Evolutionary conservation across 2,329 filamentous ascomycete genomes (phyloP).

Genomic region (Claviceps fusiformis): DNA sequence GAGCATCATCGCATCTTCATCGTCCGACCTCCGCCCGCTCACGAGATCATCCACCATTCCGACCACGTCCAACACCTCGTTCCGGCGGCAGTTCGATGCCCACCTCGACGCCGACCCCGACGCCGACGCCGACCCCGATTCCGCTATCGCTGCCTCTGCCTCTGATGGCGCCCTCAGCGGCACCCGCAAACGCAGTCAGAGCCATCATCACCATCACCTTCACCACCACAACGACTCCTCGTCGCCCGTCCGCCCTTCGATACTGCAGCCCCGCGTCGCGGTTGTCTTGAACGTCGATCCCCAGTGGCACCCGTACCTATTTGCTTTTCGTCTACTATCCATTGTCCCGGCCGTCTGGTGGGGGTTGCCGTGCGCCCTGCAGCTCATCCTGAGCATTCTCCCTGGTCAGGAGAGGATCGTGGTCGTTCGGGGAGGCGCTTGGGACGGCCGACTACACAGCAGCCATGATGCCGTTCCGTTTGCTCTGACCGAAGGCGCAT

Average conservation of each 20-base stretch:
- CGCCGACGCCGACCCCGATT: too few relatives aligned
- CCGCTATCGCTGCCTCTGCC: background rate
- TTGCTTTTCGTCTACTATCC: slow-evolving; percentile 59
- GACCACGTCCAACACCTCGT: background rate
- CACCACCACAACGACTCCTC: background rate
- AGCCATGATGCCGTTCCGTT: slow-evolving; percentile 17
- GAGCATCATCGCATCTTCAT: slow-evolving; percentile 5
- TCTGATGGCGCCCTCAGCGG: background rate
- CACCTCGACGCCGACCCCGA: too few relatives aligned
- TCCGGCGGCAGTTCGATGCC: background rate
- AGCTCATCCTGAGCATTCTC: slow-evolving; percentile 52
- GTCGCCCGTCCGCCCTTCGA: slow-evolving; percentile 20
- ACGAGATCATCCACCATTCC: slow-evolving; percentile 1
- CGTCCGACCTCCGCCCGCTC: slow-evolving; percentile 3
- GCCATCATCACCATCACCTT: background rate
- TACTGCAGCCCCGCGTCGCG: slow-evolving; percentile 64
- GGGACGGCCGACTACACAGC: background rate
- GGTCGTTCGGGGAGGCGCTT: slow-evolving; percentile 12
- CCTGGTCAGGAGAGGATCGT: slow-evolving; percentile 20
- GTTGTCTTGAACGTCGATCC: slow-evolving; percentile 62
- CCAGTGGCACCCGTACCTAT: slow-evolving; percentile 60
- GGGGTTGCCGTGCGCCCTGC: slow-evolving; percentile 55
- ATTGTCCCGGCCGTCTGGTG: slow-evolving; percentile 59
- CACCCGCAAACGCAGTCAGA: slow-evolving; percentile 1
- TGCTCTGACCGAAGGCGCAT: slow-evolving; percentile 50